Conservation (phyloP, 2,329 filamentous ascomycete species). For the Penicillium brevicompactum region DNA sequence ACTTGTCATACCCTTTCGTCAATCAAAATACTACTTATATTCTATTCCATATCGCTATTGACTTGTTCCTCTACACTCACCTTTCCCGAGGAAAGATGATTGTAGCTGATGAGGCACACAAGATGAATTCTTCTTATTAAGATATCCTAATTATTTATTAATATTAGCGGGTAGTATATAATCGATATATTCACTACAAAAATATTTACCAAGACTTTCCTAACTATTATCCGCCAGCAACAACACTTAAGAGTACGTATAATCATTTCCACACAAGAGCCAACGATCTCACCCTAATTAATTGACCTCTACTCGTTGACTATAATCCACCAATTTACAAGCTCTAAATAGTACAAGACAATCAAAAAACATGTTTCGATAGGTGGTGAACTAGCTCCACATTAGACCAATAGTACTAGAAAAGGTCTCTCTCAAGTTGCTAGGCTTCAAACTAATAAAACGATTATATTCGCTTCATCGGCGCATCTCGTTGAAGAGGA, state of each 20-base stretch:
- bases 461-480: not conserved
- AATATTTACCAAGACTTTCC: not conserved
- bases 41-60: not conserved
- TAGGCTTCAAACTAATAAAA: not conserved
- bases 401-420: not conserved
- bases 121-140: not conserved
- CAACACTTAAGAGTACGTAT: conserved; percentile 67
- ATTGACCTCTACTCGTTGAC: conserved; percentile 70
- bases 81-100: not conserved
- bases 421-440: not conserved
- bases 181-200: not conserved
- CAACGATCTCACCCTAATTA: conserved; percentile 66
- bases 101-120: not conserved
- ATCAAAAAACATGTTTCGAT: not conserved
- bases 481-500: not conserved
- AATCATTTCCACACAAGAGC: conserved; percentile 74
- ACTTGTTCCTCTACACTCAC: not conserved
- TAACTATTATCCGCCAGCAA: conserved; percentile 49
- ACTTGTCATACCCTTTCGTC: not conserved
- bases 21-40: not conserved
- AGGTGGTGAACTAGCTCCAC: not conserved
- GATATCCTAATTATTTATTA: not conserved
- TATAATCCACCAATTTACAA: conserved; percentile 70
- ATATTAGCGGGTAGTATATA: conserved; percentile 15
- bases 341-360: conserved; percentile 60